Conservation (phyloP, 2,329 filamentous ascomycete genomes). For the Colletotrichum magnum region DNA sequence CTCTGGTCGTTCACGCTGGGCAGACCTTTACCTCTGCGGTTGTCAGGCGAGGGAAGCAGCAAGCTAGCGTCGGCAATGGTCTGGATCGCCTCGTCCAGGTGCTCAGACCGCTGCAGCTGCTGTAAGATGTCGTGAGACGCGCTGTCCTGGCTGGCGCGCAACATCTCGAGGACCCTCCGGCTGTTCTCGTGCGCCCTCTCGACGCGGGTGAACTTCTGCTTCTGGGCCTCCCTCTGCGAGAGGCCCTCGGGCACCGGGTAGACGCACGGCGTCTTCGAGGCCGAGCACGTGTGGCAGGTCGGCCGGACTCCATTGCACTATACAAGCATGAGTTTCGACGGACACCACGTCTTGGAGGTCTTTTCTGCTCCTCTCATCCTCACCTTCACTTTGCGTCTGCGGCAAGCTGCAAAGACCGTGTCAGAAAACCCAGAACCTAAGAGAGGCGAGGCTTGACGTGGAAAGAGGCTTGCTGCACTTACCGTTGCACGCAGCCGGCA, state of each 20-base stretch:
- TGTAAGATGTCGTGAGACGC: slow-evolving; percentile 16
- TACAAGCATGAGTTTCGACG: too few species aligned
- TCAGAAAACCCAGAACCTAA: not conserved
- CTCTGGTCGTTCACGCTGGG: not conserved
- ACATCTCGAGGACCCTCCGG: slow-evolving; percentile 14
- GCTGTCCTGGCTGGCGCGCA: slow-evolving; percentile 15
- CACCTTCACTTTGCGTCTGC: slow-evolving; percentile 28
- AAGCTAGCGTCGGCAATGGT: slow-evolving; percentile 25
- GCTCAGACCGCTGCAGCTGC: slow-evolving; percentile 6
- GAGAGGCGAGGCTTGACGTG: too few species aligned
- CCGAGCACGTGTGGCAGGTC: slow-evolving; percentile 6
- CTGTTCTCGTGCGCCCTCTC: slow-evolving; percentile 27
- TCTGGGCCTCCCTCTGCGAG: slow-evolving; percentile 21
- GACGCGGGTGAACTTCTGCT: slow-evolving; percentile 15
- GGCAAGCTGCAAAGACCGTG: not conserved
- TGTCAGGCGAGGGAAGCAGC: not conserved
- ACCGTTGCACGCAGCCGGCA: slow-evolving; percentile 24
- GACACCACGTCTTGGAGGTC: too few species aligned
- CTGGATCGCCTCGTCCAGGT: slow-evolving; percentile 20
- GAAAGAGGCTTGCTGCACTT: not conserved
- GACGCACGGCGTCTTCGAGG: slow-evolving; percentile 1
- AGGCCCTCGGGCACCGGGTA: slow-evolving; percentile 31
- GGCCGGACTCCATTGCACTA: slow-evolving; percentile 25
- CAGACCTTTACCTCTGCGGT: not conserved
- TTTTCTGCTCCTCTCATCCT: not conserved